A percentile compares a stretch with the other conserved stretches of the same genome.
These are phyloP conservation scores for Trypanosoma brucei DNA, from an alignment of 208 protist genomes.

Conservation along the genomic window DNA sequence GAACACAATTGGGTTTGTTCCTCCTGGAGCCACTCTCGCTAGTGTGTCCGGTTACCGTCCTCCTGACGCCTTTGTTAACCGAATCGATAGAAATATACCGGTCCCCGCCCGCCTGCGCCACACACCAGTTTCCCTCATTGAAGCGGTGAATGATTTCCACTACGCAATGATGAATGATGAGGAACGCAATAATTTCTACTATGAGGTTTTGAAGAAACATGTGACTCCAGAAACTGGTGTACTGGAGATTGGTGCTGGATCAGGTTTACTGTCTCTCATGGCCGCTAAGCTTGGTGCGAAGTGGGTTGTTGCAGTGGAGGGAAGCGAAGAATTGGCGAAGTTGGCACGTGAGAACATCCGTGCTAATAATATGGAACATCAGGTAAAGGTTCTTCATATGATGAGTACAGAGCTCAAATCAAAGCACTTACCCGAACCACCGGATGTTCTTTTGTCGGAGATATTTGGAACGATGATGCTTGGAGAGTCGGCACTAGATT, in stretches of 20 bases:
- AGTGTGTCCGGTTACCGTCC: not conserved
- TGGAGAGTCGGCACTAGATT: conserved; percentile 88
- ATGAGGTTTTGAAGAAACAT: conserved; percentile 60
- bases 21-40: conserved; percentile 12
- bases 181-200: conserved; percentile 88
- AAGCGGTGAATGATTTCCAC: conserved; percentile 93
- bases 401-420: conserved; percentile 78
- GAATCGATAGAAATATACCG: conserved; percentile 66
- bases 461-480: conserved; percentile 92
- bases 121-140: conserved; percentile 61
- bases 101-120: conserved; percentile 65
- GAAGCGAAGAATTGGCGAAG: conserved; percentile 72
- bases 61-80: conserved; percentile 53
- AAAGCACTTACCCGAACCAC: conserved; percentile 52
- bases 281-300: conserved; percentile 85
- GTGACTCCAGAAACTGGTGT: conserved; percentile 81
- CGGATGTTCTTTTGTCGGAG: conserved; percentile 88
- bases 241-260: conserved; percentile 91
- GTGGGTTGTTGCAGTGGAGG: conserved; percentile 90
- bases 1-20: conserved; percentile 22
- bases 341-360: conserved; percentile 75
- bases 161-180: conserved; percentile 93
- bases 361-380: conserved; percentile 66
- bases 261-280: conserved; percentile 89
- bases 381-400: conserved; percentile 83